phyloP scores from a whole-genome alignment of 2,329 filamentous ascomycete genomes.

The Cylindrodendrum hubeiense region DNA sequence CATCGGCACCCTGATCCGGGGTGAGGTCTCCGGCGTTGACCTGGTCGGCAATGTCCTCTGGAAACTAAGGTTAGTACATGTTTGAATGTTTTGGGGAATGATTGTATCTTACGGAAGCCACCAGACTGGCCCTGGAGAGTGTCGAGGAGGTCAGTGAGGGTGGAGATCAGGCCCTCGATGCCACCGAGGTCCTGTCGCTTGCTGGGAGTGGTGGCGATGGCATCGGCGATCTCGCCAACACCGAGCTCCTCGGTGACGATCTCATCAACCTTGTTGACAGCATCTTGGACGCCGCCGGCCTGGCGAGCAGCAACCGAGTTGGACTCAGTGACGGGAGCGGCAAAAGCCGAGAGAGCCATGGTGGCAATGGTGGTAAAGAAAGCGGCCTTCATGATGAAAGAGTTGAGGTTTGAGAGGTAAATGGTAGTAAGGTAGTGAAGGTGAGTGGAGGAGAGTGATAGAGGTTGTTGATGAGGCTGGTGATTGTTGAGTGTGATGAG shows the following conservation, averaged over 20 bases:
- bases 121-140: neutral
- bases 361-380: neutral
- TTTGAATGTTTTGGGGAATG: neutral
- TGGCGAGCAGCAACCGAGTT: neutral
- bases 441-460: neutral
- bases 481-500: neutral
- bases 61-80: neutral
- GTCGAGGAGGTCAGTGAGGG: neutral
- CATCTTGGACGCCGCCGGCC: neutral
- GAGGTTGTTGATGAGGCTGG: neutral
- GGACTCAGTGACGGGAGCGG: neutral
- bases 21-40: neutral
- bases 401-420: neutral
- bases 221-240: neutral
- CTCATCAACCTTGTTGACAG: neutral
- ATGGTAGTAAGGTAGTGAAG: neutral
- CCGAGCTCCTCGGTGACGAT: neutral
- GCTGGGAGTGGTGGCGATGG: neutral
- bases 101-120: neutral
- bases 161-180: neutral
- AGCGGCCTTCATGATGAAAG: constrained; percentile 1
- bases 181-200: neutral
- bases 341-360: neutral
- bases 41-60: neutral
- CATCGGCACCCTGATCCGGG: neutral